A percentile compares a stretch with the other conserved stretches of the same genome.
Conservation (phyloP, 495 filamentous ascomycete genomes). For the Acidomyces sp. region DNA sequence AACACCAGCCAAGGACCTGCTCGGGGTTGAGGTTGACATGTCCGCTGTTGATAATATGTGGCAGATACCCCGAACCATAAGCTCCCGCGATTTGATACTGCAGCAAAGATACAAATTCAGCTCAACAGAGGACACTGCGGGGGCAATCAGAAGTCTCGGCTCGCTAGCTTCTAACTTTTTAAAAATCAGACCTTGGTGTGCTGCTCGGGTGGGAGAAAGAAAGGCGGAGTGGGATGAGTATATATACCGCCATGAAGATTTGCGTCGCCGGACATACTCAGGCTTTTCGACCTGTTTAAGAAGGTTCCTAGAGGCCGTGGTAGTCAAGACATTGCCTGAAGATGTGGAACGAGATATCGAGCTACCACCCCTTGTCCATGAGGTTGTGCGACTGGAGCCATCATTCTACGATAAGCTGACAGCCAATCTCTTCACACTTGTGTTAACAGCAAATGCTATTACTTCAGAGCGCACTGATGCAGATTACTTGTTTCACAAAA, state of each 20-base stretch:
- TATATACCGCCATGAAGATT: constrained; percentile 48
- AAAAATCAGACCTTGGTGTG: constrained; percentile 63
- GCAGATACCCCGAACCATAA: constrained; percentile 20
- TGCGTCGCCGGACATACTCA: constrained; percentile 35
- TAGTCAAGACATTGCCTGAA: constrained; percentile 64
- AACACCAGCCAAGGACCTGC: constrained; percentile 71
- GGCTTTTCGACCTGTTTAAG: constrained; percentile 43
- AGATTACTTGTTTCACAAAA: constrained; percentile 80
- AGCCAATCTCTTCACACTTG: constrained; percentile 71
- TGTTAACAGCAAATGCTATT: constrained; percentile 71
- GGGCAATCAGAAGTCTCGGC: constrained; percentile 50
- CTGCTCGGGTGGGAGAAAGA: constrained; percentile 33
- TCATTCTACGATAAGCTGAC: constrained; percentile 72
- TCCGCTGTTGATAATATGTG: constrained; percentile 20
- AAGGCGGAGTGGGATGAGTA: constrained; percentile 58
- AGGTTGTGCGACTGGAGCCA: constrained; percentile 60
- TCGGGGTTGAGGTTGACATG: constrained; percentile 56
- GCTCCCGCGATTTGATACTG: constrained; percentile 20
- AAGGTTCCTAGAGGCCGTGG: constrained; percentile 57
- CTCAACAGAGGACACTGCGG: constrained; percentile 18
- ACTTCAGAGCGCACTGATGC: constrained; percentile 72
- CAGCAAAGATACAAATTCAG: constrained; percentile 24
- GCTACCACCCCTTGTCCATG: constrained; percentile 59
- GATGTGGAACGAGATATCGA: constrained; percentile 51
- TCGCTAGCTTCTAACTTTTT: constrained; percentile 63